A percentile compares a stretch with the other conserved stretches of the same genome.
Conservation (phyloP, 768 basidiomycete genomes). For the Rhizopogon vesiculosus region DNA sequence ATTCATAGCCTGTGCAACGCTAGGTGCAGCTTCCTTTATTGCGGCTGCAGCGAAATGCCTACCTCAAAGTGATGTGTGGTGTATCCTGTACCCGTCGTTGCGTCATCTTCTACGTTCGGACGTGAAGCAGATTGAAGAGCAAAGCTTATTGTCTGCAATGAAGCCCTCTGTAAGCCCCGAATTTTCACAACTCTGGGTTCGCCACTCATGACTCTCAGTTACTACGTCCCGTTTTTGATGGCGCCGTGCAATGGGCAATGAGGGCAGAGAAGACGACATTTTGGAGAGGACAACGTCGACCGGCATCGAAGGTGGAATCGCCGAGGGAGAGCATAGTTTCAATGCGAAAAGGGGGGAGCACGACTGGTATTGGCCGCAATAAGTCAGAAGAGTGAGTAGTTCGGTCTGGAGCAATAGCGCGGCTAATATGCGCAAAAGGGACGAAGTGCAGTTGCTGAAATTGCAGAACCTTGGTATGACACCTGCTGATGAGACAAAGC, state of each 20-base stretch:
- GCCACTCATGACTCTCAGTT: conserved; percentile 23
- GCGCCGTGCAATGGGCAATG: conserved; percentile 86
- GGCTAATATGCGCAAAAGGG: conserved; percentile 40
- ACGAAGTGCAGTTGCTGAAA: conserved; percentile 70
- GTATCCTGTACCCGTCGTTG: conserved; percentile 90
- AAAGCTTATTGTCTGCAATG: conserved; percentile 68
- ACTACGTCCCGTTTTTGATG: conserved; percentile 74
- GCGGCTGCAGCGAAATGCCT: conserved; percentile 81
- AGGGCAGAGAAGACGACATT: conserved; percentile 75
- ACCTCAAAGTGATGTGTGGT: conserved; percentile 90
- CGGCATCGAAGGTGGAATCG: conserved; percentile 51
- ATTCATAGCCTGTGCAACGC: conserved; percentile 1
- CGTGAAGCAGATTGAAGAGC: conserved; percentile 67
- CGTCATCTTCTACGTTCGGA: conserved; percentile 85
- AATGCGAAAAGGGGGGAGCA: conserved; percentile 47
- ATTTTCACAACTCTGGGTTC: not conserved
- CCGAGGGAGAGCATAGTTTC: conserved; percentile 69
- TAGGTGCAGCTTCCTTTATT: conserved; percentile 86
- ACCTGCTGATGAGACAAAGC: conserved; percentile 73
- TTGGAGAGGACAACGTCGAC: conserved; percentile 59
- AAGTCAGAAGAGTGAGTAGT: conserved; percentile 75
- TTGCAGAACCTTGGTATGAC: conserved; percentile 89
- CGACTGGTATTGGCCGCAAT: conserved; percentile 36
- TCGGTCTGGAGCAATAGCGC: not conserved
- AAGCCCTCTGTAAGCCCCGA: conserved; percentile 64